These are phyloP conservation scores for Ceratocystis albifundus DNA, from an alignment of 2,329 filamentous ascomycete species.

Conservation along the genomic window DNA sequence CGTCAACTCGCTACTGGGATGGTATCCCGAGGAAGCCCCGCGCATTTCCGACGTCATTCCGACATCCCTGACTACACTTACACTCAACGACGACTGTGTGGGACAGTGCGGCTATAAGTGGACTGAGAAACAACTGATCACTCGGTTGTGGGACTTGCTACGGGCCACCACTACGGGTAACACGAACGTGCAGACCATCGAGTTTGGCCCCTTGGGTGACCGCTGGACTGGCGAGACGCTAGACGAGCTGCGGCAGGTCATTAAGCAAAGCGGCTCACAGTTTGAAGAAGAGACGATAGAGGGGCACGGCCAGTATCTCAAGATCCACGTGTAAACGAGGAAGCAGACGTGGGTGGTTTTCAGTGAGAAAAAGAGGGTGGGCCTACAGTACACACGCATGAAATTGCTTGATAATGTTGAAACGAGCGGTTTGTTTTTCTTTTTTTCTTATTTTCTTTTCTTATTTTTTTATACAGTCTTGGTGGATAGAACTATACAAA, in stretches of 20 bases:
- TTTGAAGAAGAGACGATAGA: constrained; percentile 18
- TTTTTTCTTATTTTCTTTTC: too few relatives aligned
- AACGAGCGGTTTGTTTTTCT: background rate
- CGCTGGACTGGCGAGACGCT: constrained; percentile 19
- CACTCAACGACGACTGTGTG: constrained; percentile 20
- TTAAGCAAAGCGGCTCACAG: constrained; percentile 14
- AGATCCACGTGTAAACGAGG: constrained; percentile 11
- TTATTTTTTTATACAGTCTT: too few relatives aligned
- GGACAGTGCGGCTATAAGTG: constrained; percentile 17
- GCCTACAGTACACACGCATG: constrained; percentile 3
- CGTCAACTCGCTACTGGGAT: constrained; percentile 17
- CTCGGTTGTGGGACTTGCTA: constrained; percentile 17
- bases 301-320: constrained; percentile 20
- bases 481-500: background rate
- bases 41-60: constrained; percentile 20
- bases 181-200: constrained; percentile 18
- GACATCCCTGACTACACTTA: constrained; percentile 18
- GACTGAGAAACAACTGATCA: constrained; percentile 17
- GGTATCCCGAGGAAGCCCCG: constrained; percentile 20
- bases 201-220: constrained; percentile 20
- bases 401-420: background rate
- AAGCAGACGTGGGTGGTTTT: background rate
- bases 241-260: constrained; percentile 11
- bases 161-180: constrained; percentile 16
- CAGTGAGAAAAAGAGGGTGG: background rate